These are phyloP conservation scores for Karstenula rhodostoma DNA, from an alignment of 2,329 filamentous ascomycete genomes.

Conservation along the genomic window DNA sequence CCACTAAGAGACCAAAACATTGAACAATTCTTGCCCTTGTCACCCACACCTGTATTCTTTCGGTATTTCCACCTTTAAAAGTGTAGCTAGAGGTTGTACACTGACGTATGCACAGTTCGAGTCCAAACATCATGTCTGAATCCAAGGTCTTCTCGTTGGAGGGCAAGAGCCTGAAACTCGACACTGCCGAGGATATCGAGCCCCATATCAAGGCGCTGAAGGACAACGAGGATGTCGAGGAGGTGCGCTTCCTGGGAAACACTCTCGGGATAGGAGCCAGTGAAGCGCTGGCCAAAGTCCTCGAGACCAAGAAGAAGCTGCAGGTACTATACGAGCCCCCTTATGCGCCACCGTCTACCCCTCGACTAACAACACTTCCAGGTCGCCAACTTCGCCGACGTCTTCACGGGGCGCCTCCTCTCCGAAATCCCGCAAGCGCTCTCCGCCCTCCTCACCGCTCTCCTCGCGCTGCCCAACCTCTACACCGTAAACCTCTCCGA, in stretches of 20 bases:
- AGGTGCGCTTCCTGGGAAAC: conserved; percentile 88
- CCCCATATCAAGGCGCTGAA: conserved; percentile 79
- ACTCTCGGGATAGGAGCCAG: conserved; percentile 90
- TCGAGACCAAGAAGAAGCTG: conserved; percentile 84
- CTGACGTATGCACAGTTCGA: neutral
- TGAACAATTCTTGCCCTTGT: conserved; percentile 24
- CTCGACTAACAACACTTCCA: conserved; percentile 42
- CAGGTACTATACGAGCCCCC: conserved; percentile 63
- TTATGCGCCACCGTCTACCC: neutral
- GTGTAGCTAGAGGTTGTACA: neutral
- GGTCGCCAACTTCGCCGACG: conserved; percentile 91
- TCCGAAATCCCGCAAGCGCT: conserved; percentile 93
- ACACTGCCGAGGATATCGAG: conserved; percentile 86
- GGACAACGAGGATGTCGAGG: conserved; percentile 77
- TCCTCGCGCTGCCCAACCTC: conserved; percentile 85
- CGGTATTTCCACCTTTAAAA: too few relatives aligned
- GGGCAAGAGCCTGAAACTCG: conserved; percentile 90
- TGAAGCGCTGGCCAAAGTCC: conserved; percentile 81
- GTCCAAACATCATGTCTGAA: conserved; percentile 49
- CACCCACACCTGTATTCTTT: conserved; percentile 10
- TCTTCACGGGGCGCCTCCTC: conserved; percentile 94
- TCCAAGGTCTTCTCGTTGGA: conserved; percentile 85
- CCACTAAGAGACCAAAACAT: conserved; percentile 41
- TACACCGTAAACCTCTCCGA: conserved; percentile 95
- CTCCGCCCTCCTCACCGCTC: conserved; percentile 81